Percentiles rank a stretch among this genome's conserved stretches.
phyloP scores from a whole-genome alignment of 768 basidiomycete species.

The Pleurotus pulmonarius region DNA sequence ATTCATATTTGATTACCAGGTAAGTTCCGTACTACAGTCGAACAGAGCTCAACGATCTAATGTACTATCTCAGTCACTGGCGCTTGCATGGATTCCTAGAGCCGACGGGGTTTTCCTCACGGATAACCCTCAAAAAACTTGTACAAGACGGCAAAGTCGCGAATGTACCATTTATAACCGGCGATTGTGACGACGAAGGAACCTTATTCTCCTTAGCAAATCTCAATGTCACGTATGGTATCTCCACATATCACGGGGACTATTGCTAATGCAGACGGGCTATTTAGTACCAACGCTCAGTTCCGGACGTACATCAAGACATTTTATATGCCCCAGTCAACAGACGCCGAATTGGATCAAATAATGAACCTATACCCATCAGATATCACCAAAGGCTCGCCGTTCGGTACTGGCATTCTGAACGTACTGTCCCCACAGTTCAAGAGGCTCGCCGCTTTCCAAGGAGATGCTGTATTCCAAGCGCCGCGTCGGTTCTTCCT shows the following conservation, averaged over 20 bases:
- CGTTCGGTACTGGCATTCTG: constrained; percentile 42
- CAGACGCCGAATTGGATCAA: constrained; percentile 22
- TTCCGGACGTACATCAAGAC: constrained; percentile 24
- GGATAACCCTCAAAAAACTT: constrained; percentile 36
- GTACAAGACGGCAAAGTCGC: constrained; percentile 41
- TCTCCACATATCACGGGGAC: not conserved
- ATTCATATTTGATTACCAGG: constrained; percentile 35
- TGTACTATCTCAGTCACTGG: constrained; percentile 29
- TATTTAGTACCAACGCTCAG: constrained; percentile 17
- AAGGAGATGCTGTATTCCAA: constrained; percentile 49
- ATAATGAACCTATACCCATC: constrained; percentile 34
- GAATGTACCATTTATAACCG: constrained; percentile 38
- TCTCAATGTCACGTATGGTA: constrained; percentile 23
- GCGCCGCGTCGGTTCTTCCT: constrained; percentile 46
- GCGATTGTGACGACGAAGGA: constrained; percentile 42
- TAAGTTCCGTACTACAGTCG: constrained; percentile 10
- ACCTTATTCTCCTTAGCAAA: constrained; percentile 23
- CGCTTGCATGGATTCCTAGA: constrained; percentile 45
- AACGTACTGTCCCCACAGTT: constrained; percentile 45
- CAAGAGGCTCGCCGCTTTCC: constrained; percentile 47
- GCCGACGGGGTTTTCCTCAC: constrained; percentile 48
- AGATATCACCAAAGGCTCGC: constrained; percentile 43
- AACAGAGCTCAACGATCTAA: not conserved
- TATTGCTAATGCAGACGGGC: not conserved
- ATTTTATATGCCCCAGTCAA: constrained; percentile 20